Conservation (phyloP, 768 basidiomycete genomes). For the Boletus rubescentipes region DNA sequence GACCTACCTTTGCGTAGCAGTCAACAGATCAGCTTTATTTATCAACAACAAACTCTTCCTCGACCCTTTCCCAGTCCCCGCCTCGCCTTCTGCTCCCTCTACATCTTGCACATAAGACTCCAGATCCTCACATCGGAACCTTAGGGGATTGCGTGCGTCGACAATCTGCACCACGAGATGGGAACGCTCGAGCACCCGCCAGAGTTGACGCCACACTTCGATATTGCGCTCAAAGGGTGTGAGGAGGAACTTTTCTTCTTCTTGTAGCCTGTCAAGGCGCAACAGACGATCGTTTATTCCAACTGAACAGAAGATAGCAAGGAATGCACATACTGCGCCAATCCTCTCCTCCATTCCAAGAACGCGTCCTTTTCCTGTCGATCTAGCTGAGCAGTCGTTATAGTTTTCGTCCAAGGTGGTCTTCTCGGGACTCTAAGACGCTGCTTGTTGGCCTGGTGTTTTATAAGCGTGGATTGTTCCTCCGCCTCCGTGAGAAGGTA, state of each 20-base stretch:
- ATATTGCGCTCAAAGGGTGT: constrained; percentile 97
- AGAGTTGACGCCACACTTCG: constrained; percentile 98
- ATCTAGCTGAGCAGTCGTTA: constrained; percentile 78
- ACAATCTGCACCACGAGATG: constrained; percentile 95
- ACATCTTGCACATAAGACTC: constrained; percentile 84
- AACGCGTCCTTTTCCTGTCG: constrained; percentile 88
- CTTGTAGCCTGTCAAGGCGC: constrained; percentile 63
- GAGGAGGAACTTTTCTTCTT: constrained; percentile 81
- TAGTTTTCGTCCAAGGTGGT: constrained; percentile 84
- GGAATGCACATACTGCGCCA: constrained; percentile 73
- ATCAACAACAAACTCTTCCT: constrained; percentile 81
- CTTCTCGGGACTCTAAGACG: constrained; percentile 85
- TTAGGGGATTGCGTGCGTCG: constrained; percentile 91
- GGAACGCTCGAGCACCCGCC: constrained; percentile 94
- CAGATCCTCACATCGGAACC: constrained; percentile 91
- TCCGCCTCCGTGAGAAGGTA: constrained; percentile 82
- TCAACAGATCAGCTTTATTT: constrained; percentile 95
- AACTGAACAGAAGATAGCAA: not conserved
- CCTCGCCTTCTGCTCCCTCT: constrained; percentile 78
- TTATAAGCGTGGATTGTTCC: constrained; percentile 69
- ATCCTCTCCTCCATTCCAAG: constrained; percentile 86
- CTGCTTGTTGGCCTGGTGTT: constrained; percentile 70
- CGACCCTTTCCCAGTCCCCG: constrained; percentile 69
- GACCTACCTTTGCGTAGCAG: constrained; percentile 75
- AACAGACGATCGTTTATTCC: not conserved